phyloP scores from a whole-genome alignment of 129 eudicot genomes.

The Rutidosis leptorrhynchoides region DNA sequence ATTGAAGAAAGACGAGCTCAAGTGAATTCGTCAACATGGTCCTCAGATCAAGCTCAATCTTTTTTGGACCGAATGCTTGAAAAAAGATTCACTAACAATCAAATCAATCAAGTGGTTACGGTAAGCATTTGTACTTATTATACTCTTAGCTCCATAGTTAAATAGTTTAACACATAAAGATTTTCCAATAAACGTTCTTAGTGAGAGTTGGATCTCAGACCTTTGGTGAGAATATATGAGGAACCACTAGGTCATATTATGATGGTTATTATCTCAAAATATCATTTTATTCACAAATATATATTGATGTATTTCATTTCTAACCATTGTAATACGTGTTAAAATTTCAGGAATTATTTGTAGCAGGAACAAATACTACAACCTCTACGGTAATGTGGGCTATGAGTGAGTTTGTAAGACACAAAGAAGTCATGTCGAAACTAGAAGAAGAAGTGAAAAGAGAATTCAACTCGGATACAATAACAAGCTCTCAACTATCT shows the following conservation, averaged over 20 bases:
- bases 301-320: not conserved
- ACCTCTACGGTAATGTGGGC: constrained; percentile 31
- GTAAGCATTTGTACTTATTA: not conserved
- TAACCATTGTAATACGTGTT: too few relatives aligned
- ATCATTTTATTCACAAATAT: too few relatives aligned
- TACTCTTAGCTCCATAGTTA: too few relatives aligned
- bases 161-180: too few relatives aligned
- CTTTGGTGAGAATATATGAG: too few relatives aligned
- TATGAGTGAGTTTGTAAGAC: constrained; percentile 34
- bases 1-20: constrained; percentile 13
- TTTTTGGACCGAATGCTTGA: constrained; percentile 22
- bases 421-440: constrained; percentile 22
- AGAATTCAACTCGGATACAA: not conserved
- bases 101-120: constrained; percentile 16
- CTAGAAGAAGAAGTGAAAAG: constrained; percentile 25
- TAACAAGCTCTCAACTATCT: not conserved
- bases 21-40: not conserved
- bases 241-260: too few relatives aligned
- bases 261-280: too few relatives aligned
- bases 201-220: too few relatives aligned
- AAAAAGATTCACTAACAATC: constrained; percentile 9
- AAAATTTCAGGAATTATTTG: constrained; percentile 30
- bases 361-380: constrained; percentile 33
- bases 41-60: not conserved
- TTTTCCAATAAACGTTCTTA: too few relatives aligned